Percentiles rank a stretch among this genome's conserved stretches.
Conservation (phyloP, 1,284 basidiomycete genomes). For the Hymenochaete sp. region DNA sequence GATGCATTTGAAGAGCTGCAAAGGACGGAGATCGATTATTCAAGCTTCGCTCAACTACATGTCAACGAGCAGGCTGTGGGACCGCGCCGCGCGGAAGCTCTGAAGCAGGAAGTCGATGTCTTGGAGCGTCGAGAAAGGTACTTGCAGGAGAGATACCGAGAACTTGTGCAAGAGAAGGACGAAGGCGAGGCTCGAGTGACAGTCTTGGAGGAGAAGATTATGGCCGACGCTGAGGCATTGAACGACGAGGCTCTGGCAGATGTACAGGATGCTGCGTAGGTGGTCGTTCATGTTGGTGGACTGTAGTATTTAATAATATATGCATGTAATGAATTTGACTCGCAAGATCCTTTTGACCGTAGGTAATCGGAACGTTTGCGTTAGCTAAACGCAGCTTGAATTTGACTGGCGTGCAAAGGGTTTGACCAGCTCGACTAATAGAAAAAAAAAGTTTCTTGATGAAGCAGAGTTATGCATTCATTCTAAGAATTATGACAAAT, state of each 20-base stretch:
- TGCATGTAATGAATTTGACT: no score
- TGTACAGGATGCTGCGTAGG: conserved; percentile 35
- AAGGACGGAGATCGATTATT: conserved; percentile 58
- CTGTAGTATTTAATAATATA: conserved; percentile 2
- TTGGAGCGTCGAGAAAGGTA: conserved; percentile 69
- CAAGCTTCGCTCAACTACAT: conserved; percentile 69
- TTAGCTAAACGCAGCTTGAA: no score
- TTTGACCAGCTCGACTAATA: no score
- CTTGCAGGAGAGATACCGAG: conserved; percentile 77
- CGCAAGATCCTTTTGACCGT: no score
- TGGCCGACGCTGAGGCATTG: conserved; percentile 74
- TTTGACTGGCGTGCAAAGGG: no score
- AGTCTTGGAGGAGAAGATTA: conserved; percentile 62
- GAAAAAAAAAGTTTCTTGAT: no score
- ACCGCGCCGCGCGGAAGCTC: conserved; percentile 61
- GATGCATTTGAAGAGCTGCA: conserved; percentile 67
- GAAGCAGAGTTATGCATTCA: no score
- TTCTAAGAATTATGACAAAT: no score
- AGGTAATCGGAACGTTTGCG: no score
- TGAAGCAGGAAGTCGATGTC: conserved; percentile 78
- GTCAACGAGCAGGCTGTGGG: conserved; percentile 67
- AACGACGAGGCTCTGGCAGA: conserved; percentile 67
- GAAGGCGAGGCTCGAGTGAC: conserved; percentile 56
- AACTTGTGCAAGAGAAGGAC: conserved; percentile 65
- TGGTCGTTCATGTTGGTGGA: not conserved